Percentiles rank a stretch among this genome's conserved stretches.
Evolutionary conservation across 2,329 filamentous ascomycete genomes (phyloP).

Genomic region (Claviceps digitariae): DNA sequence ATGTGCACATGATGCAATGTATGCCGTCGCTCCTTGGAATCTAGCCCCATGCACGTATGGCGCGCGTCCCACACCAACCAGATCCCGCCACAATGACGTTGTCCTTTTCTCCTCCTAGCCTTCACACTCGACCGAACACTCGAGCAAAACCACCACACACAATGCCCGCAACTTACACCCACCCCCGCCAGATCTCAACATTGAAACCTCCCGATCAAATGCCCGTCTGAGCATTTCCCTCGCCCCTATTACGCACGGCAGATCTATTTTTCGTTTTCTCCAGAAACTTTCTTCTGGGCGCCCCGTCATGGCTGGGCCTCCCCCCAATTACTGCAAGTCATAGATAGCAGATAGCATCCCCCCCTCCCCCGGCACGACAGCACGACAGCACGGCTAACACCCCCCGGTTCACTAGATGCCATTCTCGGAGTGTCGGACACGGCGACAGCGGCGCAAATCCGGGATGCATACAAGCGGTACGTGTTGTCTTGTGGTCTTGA

Average conservation of each 20-base stretch:
- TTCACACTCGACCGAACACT: too few species aligned
- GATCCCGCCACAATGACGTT: constrained; percentile 28
- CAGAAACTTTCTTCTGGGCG: background rate
- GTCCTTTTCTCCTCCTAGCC: background rate
- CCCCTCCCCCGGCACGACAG: too few species aligned
- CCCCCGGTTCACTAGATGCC: constrained; percentile 48
- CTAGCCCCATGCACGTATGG: too few species aligned
- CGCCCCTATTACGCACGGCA: background rate
- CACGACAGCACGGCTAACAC: background rate
- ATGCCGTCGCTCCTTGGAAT: too few species aligned
- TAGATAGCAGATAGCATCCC: too few species aligned
- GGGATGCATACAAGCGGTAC: constrained; percentile 87
- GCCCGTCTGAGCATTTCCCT: background rate
- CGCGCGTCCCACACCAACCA: too few species aligned
- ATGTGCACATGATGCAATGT: too few species aligned
- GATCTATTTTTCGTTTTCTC: background rate
- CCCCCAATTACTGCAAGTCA: constrained; percentile 45
- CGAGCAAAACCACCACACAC: background rate
- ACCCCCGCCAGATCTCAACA: background rate
- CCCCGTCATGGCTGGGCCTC: constrained; percentile 25
- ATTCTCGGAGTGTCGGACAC: constrained; percentile 60
- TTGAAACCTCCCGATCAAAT: background rate
- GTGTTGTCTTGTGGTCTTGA: background rate
- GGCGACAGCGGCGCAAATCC: constrained; percentile 71
- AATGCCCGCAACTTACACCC: background rate